Evolutionary conservation across 495 filamentous ascomycete species (phyloP).

Genomic region (Tetracladium setigerum): DNA sequence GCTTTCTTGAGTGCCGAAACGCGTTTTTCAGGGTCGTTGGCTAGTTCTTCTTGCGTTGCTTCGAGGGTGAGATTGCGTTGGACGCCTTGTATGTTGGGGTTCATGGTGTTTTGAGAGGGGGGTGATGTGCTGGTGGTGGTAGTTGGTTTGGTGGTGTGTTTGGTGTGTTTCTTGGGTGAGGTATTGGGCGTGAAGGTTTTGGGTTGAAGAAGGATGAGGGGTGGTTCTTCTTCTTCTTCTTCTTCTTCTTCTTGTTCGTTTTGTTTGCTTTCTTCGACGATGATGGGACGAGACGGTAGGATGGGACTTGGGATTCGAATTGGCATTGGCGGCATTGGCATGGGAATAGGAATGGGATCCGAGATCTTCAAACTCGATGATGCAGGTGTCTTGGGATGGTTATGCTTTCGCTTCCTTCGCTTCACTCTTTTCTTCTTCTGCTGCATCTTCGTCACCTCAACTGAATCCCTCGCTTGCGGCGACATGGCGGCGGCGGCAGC

Average conservation of each 20-base stretch:
- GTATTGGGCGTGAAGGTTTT: slow-evolving; percentile 14
- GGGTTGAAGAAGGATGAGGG: slow-evolving; percentile 32
- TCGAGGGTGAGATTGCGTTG: slow-evolving; percentile 18
- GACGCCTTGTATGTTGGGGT: slow-evolving; percentile 20
- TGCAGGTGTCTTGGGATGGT: slow-evolving; percentile 17
- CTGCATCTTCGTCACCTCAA: slow-evolving; percentile 32
- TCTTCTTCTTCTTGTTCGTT: no score
- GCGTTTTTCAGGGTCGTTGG: slow-evolving; percentile 20
- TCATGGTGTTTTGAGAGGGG: no score
- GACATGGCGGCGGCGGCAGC: not conserved
- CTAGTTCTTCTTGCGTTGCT: slow-evolving; percentile 17
- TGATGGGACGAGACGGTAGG: not conserved
- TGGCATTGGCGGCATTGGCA: slow-evolving; percentile 36
- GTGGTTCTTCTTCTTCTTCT: slow-evolving; percentile 8
- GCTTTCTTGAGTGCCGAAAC: slow-evolving; percentile 19
- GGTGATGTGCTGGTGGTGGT: not conserved
- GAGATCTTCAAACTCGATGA: slow-evolving; percentile 30
- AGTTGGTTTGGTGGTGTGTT: not conserved
- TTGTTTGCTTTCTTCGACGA: no score
- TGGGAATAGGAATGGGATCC: slow-evolving; percentile 36
- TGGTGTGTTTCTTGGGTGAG: not conserved
- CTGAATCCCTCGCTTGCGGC: slow-evolving; percentile 25
- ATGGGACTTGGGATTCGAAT: slow-evolving; percentile 14
- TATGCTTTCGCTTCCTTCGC: slow-evolving; percentile 32
- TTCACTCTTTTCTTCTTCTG: slow-evolving; percentile 37